These are phyloP conservation scores for Lepraria neglecta DNA, from an alignment of 495 filamentous ascomycete genomes.

Conservation along the genomic window DNA sequence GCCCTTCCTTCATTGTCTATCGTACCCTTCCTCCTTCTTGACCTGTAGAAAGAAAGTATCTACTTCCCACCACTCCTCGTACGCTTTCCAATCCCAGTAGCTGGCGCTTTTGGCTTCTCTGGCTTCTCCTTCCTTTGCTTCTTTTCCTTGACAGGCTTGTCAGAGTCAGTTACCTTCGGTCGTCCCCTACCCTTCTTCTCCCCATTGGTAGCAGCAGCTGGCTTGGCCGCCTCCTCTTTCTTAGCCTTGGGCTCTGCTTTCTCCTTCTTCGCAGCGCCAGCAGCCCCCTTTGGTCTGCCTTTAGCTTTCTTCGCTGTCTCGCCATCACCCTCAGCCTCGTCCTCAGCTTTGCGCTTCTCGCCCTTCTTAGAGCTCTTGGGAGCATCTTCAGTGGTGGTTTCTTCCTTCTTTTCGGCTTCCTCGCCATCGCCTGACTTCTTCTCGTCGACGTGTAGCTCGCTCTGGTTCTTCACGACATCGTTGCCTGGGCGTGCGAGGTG, in stretches of 20 bases:
- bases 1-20: neutral
- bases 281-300: conserved; percentile 38
- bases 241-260: conserved; percentile 30
- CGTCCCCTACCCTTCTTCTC: conserved; percentile 26
- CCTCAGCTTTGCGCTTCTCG: conserved; percentile 20
- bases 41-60: neutral
- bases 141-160: conserved; percentile 20
- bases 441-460: conserved; percentile 45
- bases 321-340: conserved; percentile 33
- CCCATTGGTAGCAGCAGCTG: conserved; percentile 17
- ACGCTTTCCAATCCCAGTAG: conserved; percentile 19
- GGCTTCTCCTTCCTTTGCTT: conserved; percentile 23
- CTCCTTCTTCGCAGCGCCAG: conserved; percentile 26
- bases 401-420: conserved; percentile 24
- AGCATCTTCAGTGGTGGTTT: conserved; percentile 15
- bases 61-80: conserved; percentile 23
- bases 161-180: conserved; percentile 7
- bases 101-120: conserved; percentile 1
- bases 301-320: conserved; percentile 34
- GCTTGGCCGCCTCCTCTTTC: conserved; percentile 22
- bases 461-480: conserved; percentile 57
- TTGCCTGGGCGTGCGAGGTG: conserved; percentile 51
- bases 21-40: too few relatives aligned
- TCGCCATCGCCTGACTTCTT: conserved; percentile 30
- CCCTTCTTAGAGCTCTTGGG: conserved; percentile 9